Evolutionary conservation across 2,329 filamentous ascomycete species (phyloP).

Genomic region (Metarhizium humberi): DNA sequence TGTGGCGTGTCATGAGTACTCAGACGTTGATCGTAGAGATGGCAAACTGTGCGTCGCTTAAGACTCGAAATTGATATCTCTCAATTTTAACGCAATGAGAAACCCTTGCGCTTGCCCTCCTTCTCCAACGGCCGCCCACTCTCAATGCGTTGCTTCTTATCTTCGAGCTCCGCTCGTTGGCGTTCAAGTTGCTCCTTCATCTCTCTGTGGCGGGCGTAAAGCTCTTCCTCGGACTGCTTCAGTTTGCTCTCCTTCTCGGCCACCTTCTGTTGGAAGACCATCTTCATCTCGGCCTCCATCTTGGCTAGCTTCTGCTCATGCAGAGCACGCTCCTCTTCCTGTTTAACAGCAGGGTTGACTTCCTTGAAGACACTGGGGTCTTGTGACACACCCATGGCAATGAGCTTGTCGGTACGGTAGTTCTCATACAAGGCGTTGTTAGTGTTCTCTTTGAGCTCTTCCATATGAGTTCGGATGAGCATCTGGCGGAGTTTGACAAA

Average conservation of each 20-base stretch:
- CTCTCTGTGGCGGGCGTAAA: constrained; percentile 95
- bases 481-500: constrained; percentile 99
- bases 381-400: constrained; percentile 95
- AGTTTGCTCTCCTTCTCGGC: constrained; percentile 99
- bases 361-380: constrained; percentile 99
- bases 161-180: constrained; percentile 88
- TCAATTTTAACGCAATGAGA: constrained; percentile 78
- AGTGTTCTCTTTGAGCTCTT: constrained; percentile 99
- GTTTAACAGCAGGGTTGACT: constrained; percentile 99
- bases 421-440: constrained; percentile 99
- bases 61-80: neutral
- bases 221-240: constrained; percentile 97
- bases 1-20: constrained; percentile 49
- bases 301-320: constrained; percentile 99
- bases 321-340: constrained; percentile 94
- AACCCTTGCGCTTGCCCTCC: constrained; percentile 98
- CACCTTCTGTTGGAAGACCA: constrained; percentile 99
- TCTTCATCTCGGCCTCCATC: constrained; percentile 99
- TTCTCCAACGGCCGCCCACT: constrained; percentile 93
- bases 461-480: constrained; percentile 99
- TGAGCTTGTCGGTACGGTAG: constrained; percentile 99
- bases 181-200: constrained; percentile 99
- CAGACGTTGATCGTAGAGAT: constrained; percentile 42
- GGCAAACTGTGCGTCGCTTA: constrained; percentile 4
- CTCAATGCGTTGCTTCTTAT: constrained; percentile 95